Conservation (phyloP, 2,329 filamentous ascomycete genomes). For the Diaporthe citriasiana region DNA sequence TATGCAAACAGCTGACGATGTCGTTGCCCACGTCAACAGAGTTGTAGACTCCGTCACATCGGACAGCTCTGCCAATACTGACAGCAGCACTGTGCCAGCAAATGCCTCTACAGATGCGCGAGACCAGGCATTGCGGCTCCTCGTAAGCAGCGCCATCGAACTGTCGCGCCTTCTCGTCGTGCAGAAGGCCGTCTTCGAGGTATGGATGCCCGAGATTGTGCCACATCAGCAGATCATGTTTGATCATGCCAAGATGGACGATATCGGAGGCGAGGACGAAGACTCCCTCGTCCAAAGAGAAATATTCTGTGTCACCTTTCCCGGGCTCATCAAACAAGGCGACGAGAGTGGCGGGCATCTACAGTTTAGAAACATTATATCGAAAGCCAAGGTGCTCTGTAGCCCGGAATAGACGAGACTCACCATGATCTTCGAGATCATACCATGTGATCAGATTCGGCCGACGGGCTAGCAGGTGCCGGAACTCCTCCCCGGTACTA, state of each 20-base stretch:
- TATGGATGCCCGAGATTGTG: constrained; percentile 67
- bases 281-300: constrained; percentile 65
- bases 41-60: constrained; percentile 66
- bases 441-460: constrained; percentile 22
- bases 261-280: constrained; percentile 74
- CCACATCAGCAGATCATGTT: constrained; percentile 70
- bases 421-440: constrained; percentile 14
- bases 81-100: constrained; percentile 36
- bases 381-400: constrained; percentile 76
- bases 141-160: constrained; percentile 68
- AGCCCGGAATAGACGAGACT: constrained; percentile 57
- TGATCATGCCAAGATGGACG: constrained; percentile 73
- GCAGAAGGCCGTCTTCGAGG: constrained; percentile 70
- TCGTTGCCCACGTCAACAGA: constrained; percentile 62
- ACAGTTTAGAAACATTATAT: constrained; percentile 74
- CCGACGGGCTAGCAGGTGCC: constrained; percentile 11
- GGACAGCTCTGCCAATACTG: constrained; percentile 46
- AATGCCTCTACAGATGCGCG: constrained; percentile 57
- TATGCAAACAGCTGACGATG: constrained; percentile 55
- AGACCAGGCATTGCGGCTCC: constrained; percentile 66
- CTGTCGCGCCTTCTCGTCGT: constrained; percentile 69
- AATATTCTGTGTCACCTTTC: constrained; percentile 74
- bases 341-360: constrained; percentile 74
- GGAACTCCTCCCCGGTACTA: constrained; percentile 2
- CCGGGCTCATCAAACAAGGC: constrained; percentile 74